Base-by-base conservation (phyloP, 78 protist species). In the Tieghemostelium lacteum region DNA sequence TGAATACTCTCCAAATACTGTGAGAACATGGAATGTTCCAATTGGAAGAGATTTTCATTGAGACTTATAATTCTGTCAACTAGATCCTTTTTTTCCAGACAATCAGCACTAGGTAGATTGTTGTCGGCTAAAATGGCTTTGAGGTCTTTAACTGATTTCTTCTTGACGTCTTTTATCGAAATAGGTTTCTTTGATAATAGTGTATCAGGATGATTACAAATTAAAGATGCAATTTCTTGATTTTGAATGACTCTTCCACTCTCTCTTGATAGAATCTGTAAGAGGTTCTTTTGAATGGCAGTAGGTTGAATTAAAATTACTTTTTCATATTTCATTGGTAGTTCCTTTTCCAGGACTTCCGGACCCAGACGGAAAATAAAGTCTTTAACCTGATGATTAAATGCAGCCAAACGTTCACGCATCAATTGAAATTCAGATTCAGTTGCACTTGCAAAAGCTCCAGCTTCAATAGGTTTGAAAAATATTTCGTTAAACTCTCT, bases 401-500 rank as follows among this genome's bases (percentile, higher is more conserved):
- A 33, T 49, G 88, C 76, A 0, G 40, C 73, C 36, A 80, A 34
- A 29, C 88, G 49, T 29, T 40, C 60, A 52, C 76, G 65, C 88
- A 80, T 80, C 6, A 37, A 0, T 8, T 71, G 65, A 22, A 39
- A 65, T 29, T 66, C 72, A 5, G 10, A 12, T 55, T 54, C 31
- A 4, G 49, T 3, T 2, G 88, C 67, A n/a, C 50, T 52, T 17
- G 63, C 66, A 22, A 10, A 61, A 20, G 49, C 12, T 26, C 95
- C 95, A 1, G 16, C n/a, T n/a, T 22, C 70, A 26, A 95, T 94
- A 19, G 97, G 97, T 58, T 3, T 33, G 31, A 58, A 52, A 31
- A 95, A 94, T 29, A 61, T 22, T 29, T 85, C 60, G 28, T 16
- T 20, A 64, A 95, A 95, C 7, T 45, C 67, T 34, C 39, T 67